phyloP scores from a whole-genome alignment of 2,329 filamentous ascomycete genomes.

The Nannizziopsis barbatae region DNA sequence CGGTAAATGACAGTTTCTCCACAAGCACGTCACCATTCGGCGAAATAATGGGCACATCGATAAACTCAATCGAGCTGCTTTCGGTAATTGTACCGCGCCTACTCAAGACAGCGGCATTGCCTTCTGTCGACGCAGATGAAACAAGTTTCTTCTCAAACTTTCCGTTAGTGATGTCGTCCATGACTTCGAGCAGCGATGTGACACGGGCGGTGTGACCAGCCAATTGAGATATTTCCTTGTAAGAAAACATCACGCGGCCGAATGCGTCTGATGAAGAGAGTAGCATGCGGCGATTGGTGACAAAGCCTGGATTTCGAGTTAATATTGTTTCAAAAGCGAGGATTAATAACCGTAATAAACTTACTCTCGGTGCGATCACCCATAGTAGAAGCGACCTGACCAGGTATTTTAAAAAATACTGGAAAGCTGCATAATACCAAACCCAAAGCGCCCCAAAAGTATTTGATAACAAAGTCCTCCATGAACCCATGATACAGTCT shows the following conservation, averaged over 20 bases:
- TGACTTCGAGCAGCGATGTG: conserved; percentile 77
- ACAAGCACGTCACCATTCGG: conserved; percentile 92
- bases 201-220: conserved; percentile 93
- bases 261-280: conserved; percentile 92
- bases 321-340: background rate
- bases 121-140: conserved; percentile 69
- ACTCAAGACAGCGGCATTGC: conserved; percentile 70
- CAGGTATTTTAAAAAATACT: conserved; percentile 88
- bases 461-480: conserved; percentile 99
- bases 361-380: conserved; percentile 49
- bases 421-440: conserved; percentile 86
- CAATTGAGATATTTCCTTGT: conserved; percentile 92
- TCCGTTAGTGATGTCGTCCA: conserved; percentile 81
- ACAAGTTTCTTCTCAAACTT: conserved; percentile 95
- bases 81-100: conserved; percentile 73
- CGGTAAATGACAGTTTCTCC: conserved; percentile 71
- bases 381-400: conserved; percentile 44
- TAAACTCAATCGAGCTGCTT: conserved; percentile 73
- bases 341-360: conserved; percentile 16
- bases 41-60: conserved; percentile 86
- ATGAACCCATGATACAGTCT: conserved; percentile 97
- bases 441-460: conserved; percentile 93
- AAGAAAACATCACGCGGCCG: conserved; percentile 92
- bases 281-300: conserved; percentile 86
- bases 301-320: conserved; percentile 52